Evolutionary conservation across 2,329 filamentous ascomycete species (phyloP).

Genomic region (Emmonsiellopsis sp.): DNA sequence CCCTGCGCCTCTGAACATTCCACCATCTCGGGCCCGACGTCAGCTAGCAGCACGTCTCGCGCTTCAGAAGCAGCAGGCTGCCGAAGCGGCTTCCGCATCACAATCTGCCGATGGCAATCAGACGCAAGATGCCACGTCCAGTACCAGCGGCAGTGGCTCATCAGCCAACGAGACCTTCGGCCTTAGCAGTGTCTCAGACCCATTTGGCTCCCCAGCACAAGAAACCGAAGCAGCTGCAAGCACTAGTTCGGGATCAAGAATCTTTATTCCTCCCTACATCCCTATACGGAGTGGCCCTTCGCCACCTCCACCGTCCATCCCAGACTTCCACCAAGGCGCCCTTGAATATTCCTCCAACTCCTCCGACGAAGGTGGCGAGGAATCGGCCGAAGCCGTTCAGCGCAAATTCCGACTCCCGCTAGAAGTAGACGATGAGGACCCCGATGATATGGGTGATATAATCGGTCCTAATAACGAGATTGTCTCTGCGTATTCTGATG

Average conservation of each 20-base stretch:
- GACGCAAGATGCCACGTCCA: conserved; percentile 4
- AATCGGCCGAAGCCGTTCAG: conserved; percentile 24
- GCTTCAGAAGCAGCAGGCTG: conserved; percentile 58
- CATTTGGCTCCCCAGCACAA: neutral
- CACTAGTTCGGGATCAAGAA: no score
- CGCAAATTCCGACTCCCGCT: conserved; percentile 43
- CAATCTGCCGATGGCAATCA: conserved; percentile 11
- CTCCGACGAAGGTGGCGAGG: conserved; percentile 25
- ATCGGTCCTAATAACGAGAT: conserved; percentile 30
- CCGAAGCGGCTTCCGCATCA: conserved; percentile 26
- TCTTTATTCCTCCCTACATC: neutral
- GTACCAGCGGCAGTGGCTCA: conserved; percentile 13
- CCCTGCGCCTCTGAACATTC: conserved; percentile 73
- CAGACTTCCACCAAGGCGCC: conserved; percentile 29
- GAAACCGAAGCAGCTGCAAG: neutral
- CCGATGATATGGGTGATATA: conserved; percentile 41
- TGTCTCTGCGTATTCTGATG: conserved; percentile 39
- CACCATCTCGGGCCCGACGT: conserved; percentile 74
- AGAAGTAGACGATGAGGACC: conserved; percentile 48
- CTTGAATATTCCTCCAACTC: conserved; percentile 30
- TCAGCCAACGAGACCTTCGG: neutral
- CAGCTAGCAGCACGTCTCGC: conserved; percentile 84
- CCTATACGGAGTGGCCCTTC: conserved; percentile 6
- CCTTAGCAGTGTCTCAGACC: neutral
- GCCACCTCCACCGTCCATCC: conserved; percentile 27